Evolutionary conservation across 2,329 filamentous ascomycete species (phyloP).

Genomic region (Didymella glomerata): DNA sequence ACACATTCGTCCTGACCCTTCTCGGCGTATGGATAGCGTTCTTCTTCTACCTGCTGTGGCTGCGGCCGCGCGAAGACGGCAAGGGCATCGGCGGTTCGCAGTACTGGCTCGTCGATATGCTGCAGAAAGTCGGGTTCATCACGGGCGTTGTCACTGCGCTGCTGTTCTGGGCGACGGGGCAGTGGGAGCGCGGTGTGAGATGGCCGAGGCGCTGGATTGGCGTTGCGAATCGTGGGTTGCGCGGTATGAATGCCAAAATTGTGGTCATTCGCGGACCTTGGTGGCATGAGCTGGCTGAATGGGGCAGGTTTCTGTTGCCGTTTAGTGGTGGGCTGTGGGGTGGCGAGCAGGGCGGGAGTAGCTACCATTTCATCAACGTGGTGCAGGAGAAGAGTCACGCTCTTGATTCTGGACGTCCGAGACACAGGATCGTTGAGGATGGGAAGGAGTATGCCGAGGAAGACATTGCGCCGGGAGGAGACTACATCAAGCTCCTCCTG

Average conservation of each 20-base stretch:
- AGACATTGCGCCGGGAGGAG: constrained; percentile 87
- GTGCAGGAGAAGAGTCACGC: constrained; percentile 44
- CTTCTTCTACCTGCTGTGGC: constrained; percentile 90
- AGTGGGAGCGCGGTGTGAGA: constrained; percentile 93
- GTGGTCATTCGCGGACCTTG: constrained; percentile 85
- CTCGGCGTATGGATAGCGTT: constrained; percentile 81
- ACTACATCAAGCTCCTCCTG: constrained; percentile 88
- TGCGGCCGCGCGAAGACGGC: constrained; percentile 95
- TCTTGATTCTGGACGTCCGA: constrained; percentile 36
- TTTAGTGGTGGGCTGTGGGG: constrained; percentile 60
- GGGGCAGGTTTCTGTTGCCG: constrained; percentile 78
- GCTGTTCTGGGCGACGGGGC: constrained; percentile 91
- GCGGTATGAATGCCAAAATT: constrained; percentile 95
- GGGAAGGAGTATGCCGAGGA: constrained; percentile 77
- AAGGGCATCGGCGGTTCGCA: constrained; percentile 89
- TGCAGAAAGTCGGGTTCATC: constrained; percentile 89
- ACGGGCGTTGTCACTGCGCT: constrained; percentile 87
- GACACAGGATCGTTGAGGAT: constrained; percentile 61
- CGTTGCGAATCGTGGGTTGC: constrained; percentile 86
- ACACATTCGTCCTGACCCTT: constrained; percentile 88
- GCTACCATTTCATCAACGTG: constrained; percentile 80
- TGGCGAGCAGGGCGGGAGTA: constrained; percentile 65
- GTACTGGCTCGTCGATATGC: constrained; percentile 94
- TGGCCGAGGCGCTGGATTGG: constrained; percentile 94
- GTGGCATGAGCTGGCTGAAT: constrained; percentile 79